A percentile compares a stretch with the other conserved stretches of the same genome.
These are phyloP conservation scores for Penicillium sp. DNA, from an alignment of 2,329 filamentous ascomycete species.

Conservation along the genomic window DNA sequence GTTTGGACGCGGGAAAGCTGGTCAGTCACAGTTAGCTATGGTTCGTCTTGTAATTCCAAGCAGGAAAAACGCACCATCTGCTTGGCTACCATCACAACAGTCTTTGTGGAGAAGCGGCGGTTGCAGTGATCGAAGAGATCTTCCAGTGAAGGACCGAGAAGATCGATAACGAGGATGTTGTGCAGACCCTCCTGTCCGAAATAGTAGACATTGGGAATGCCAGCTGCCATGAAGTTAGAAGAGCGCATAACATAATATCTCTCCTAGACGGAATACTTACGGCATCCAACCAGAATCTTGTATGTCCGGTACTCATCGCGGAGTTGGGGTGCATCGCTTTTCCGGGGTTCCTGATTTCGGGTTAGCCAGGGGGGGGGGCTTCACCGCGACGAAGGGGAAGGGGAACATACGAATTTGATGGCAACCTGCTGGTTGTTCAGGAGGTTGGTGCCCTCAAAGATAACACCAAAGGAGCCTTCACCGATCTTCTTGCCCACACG, in stretches of 20 bases:
- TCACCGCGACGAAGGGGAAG: constrained; percentile 4
- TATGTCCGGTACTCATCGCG: constrained; percentile 99
- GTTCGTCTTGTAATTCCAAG: not conserved
- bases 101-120: constrained; percentile 92
- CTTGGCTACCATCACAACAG: constrained; percentile 98
- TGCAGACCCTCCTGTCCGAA: constrained; percentile 98
- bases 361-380: constrained; percentile 21
- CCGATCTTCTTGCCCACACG: constrained; percentile 99
- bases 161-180: constrained; percentile 97
- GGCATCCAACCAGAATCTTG: constrained; percentile 98
- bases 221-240: constrained; percentile 61
- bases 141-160: constrained; percentile 90
- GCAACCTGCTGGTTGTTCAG: constrained; percentile 99
- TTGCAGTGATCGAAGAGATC: constrained; percentile 98
- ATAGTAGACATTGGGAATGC: constrained; percentile 99
- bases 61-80: constrained; percentile 71
- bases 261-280: constrained; percentile 60
- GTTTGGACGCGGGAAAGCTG: constrained; percentile 86
- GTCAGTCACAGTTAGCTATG: not conserved
- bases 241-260: not conserved
- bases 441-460: constrained; percentile 97
- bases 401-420: constrained; percentile 88
- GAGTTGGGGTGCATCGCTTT: constrained; percentile 96
- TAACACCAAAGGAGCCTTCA: constrained; percentile 97
- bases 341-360: constrained; percentile 79